These are phyloP conservation scores for Arachis stenosperma DNA, from an alignment of 306 rosid species.

Conservation along the genomic window DNA sequence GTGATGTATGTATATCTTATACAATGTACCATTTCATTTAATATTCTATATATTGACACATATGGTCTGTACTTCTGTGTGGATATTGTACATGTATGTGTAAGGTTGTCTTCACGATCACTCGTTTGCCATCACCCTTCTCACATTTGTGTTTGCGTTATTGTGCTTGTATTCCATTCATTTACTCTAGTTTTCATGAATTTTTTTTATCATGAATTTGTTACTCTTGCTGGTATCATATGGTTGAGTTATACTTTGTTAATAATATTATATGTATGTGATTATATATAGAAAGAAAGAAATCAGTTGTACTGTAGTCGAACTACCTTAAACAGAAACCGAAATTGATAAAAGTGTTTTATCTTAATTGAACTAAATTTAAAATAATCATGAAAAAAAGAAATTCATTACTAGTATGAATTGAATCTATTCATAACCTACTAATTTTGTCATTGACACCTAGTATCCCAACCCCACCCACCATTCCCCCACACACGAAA, in stretches of 20 bases:
- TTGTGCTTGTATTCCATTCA: no score
- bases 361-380: not conserved
- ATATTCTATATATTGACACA: not conserved
- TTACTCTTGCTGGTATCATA: not conserved
- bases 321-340: not conserved
- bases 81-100: no score
- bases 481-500: no score
- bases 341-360: not conserved
- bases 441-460: no score
- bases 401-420: not conserved
- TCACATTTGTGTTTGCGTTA: not conserved
- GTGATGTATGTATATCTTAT: slow-evolving; percentile 52
- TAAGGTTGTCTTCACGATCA: not conserved
- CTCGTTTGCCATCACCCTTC: no score
- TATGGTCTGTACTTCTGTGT: no score
- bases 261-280: slow-evolving; percentile 5
- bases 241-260: not conserved
- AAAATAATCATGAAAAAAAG: not conserved
- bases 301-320: not conserved
- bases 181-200: no score
- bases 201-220: no score
- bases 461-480: no score
- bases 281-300: not conserved
- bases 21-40: not conserved
- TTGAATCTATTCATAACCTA: no score